Conservation (phyloP, 1,139 yeast species). For the Scheffersomyces stambukii region DNA sequence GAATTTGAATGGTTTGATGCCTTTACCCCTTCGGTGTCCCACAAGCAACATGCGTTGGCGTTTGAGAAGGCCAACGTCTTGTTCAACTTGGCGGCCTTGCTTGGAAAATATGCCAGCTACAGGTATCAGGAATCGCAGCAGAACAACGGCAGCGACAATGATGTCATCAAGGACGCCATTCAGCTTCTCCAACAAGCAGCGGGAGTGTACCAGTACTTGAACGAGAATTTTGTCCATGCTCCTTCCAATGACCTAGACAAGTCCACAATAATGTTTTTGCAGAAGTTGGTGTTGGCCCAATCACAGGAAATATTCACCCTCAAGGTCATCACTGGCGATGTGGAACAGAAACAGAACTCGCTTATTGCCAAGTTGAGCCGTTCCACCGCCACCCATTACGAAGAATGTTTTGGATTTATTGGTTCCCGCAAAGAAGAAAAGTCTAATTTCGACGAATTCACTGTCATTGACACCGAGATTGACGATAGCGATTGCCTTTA, state of each 20-base stretch:
- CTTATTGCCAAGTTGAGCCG: conserved; percentile 70
- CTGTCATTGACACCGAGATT: too few relatives aligned
- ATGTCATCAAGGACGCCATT: conserved; percentile 50
- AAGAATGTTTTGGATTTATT: too few relatives aligned
- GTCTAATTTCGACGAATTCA: conserved; percentile 1
- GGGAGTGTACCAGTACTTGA: conserved; percentile 68
- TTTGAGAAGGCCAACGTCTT: conserved; percentile 86
- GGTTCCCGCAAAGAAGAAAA: too few relatives aligned
- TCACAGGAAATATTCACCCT: conserved; percentile 81
- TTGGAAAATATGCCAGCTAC: conserved; percentile 48
- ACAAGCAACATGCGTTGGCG: conserved; percentile 56
- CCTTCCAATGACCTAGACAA: conserved; percentile 78
- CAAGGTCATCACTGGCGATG: conserved; percentile 51
- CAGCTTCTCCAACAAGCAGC: conserved; percentile 71
- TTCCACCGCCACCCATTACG: conserved; percentile 56
- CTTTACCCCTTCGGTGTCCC: conserved; percentile 39
- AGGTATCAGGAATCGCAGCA: conserved; percentile 43
- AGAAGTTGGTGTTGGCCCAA: conserved; percentile 72
- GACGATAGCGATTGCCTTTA: conserved; percentile 15
- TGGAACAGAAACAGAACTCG: conserved; percentile 52
- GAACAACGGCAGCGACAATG: conserved; percentile 30
- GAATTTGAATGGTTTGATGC: conserved; percentile 84
- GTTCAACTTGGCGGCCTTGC: conserved; percentile 52
- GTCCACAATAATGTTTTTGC: conserved; percentile 62
- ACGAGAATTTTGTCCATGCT: conserved; percentile 84